Base-by-base conservation (phyloP, 257 asterid genomes). In the Paraleonurus japonicus region DNA sequence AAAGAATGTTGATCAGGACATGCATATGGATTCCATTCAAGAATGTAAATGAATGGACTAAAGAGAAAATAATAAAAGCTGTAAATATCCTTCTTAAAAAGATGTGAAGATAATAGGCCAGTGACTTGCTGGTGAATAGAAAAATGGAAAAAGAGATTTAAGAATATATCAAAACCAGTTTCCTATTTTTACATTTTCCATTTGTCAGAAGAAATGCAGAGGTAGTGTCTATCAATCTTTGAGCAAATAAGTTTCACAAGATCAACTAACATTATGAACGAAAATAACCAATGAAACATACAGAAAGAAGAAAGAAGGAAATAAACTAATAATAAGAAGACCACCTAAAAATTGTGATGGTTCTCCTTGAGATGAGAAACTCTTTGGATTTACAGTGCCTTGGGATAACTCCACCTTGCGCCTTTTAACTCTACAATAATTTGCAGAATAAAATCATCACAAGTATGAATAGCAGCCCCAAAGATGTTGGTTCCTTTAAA, bases 381-480 rank as follows among this genome's bases (percentile, higher is more conserved):
- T 79, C 62, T 37, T 76, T n/a, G 72, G 74, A 73, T 79, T 74
- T 33, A 28, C 61, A 58, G 72, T 33, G 54, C 28, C 72, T 62
- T 85, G 81, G 11, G 61, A 60, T 32, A 68, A 68, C 76, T 87
- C 94, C 79, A 83, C 68, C 81, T 88, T 93, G 74, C 84, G 92
- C 89, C 92, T 86, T 76, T 90, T 93, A 77, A 77, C 84, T 80
- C 98, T 90, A 72, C 70, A 77, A 61, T 67, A 45, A n/a, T 13
- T 39, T 24, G 57, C 50, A 68, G 51, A 15, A 39, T 55, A 26
- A 53, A 64, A 57, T 23, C n/a, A 75, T 17, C 55, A 60, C 24
- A 58, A 50, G 65, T 53, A 26, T 15, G 41, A 81, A 24, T 11
- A 55, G 65, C 64, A 27, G 35, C 74, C 8, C 30, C 26, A 16